These are phyloP conservation scores for Stephania cephalantha DNA, from an alignment of 164 flowering plant genomes.

Conservation along the genomic window DNA sequence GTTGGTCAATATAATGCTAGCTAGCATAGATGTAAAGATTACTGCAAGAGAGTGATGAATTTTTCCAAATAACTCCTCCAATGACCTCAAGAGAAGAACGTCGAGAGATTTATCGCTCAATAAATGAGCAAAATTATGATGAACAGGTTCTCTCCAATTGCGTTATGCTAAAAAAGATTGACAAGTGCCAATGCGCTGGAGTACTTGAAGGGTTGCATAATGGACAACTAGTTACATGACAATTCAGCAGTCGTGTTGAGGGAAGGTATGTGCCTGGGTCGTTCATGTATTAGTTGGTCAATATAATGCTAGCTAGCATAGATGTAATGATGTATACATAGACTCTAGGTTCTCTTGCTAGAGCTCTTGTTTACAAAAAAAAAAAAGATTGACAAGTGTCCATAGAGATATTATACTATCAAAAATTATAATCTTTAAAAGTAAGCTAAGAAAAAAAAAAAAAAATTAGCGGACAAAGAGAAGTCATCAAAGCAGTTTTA, in stretches of 20 bases:
- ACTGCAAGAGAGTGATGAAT: neutral
- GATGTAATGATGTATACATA: no score
- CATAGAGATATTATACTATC: neutral
- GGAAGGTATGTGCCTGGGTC: no score
- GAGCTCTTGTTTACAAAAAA: no score
- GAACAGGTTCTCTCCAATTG: neutral
- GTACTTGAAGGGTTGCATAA: no score
- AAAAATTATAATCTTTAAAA: neutral
- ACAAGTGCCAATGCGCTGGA: no score
- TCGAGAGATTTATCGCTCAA: neutral
- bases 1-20: no score
- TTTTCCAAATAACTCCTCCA: neutral
- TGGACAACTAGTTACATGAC: no score
- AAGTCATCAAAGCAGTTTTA: neutral
- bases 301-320: no score
- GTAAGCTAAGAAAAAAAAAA: neutral
- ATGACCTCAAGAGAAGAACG: neutral
- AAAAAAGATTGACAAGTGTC: neutral
- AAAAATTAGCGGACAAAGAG: neutral
- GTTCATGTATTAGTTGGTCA: no score
- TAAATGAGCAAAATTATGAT: neutral
- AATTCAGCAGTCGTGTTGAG: no score
- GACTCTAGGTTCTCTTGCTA: no score
- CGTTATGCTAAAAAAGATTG: neutral
- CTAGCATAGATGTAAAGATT: neutral